Evolutionary conservation across 352 stramenopile genomes (phyloP).

Genomic region (Salisapilia sapeloensis): DNA sequence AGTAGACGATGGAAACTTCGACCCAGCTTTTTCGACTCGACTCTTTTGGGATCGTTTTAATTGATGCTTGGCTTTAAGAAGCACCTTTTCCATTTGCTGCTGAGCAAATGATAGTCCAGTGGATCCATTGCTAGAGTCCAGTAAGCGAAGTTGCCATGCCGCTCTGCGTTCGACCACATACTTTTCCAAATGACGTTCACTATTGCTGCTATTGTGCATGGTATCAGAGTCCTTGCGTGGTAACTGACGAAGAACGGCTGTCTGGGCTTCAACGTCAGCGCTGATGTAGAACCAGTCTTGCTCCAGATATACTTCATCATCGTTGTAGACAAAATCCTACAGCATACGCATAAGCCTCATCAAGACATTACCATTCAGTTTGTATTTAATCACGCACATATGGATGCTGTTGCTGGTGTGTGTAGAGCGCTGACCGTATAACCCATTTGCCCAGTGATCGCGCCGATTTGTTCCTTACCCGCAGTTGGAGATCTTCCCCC

Average conservation of each 20-base stretch:
- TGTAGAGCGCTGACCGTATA: conserved; percentile 44
- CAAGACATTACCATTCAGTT: background rate
- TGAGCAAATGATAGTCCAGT: conserved; percentile 46
- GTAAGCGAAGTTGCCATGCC: conserved; percentile 40
- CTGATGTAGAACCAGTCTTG: conserved; percentile 76
- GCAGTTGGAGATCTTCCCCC: conserved; percentile 63
- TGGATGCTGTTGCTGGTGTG: conserved; percentile 12
- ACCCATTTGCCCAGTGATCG: conserved; percentile 69
- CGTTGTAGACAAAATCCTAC: conserved; percentile 70
- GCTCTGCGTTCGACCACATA: conserved; percentile 54
- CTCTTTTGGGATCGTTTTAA: conserved; percentile 63
- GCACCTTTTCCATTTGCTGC: conserved; percentile 63
- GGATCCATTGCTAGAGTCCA: conserved; percentile 53
- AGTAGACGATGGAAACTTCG: too few relatives aligned
- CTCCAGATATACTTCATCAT: conserved; percentile 66
- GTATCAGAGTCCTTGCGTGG: conserved; percentile 8
- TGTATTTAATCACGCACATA: conserved; percentile 46
- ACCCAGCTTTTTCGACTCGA: too few relatives aligned
- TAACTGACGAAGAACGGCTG: conserved; percentile 49
- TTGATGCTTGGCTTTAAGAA: conserved; percentile 53
- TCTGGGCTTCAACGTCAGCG: conserved; percentile 34
- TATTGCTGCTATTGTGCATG: conserved; percentile 14
- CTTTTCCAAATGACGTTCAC: conserved; percentile 12
- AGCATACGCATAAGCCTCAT: background rate
- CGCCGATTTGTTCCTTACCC: conserved; percentile 52